These are phyloP conservation scores for Trametes villosa DNA, from an alignment of 768 basidiomycete species.

Conservation along the genomic window DNA sequence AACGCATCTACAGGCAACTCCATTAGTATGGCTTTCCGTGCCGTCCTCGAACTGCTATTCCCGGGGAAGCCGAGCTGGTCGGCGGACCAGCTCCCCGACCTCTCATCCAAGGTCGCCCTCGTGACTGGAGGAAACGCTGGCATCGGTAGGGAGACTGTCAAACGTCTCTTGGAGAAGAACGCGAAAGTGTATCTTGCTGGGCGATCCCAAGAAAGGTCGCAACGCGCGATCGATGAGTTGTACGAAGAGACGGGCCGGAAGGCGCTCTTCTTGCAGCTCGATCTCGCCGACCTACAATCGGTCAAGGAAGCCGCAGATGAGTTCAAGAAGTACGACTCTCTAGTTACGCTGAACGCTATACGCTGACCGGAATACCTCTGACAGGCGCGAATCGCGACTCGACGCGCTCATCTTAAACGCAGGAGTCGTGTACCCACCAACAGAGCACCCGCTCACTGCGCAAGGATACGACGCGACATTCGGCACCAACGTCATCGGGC, in stretches of 20 bases:
- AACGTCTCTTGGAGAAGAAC: constrained; percentile 55
- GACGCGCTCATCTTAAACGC: constrained; percentile 55
- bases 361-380: background rate
- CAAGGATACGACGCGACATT: constrained; percentile 60
- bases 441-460: constrained; percentile 43
- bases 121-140: constrained; percentile 48
- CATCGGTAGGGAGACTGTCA: constrained; percentile 63
- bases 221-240: constrained; percentile 54
- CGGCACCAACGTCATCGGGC: constrained; percentile 57
- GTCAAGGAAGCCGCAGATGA: constrained; percentile 43
- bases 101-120: constrained; percentile 38
- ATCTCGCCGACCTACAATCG: constrained; percentile 41
- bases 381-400: constrained; percentile 47
- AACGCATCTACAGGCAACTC: too few relatives aligned
- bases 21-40: too few relatives aligned
- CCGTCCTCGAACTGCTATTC: too few relatives aligned
- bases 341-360: too few relatives aligned
- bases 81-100: constrained; percentile 53
- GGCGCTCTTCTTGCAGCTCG: constrained; percentile 46
- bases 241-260: constrained; percentile 45
- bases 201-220: constrained; percentile 48
- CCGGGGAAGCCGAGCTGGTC: constrained; percentile 40
- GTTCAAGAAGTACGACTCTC: constrained; percentile 35
- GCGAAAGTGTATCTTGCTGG: constrained; percentile 67
- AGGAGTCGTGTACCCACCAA: constrained; percentile 47